Evolutionary conservation across 2,329 filamentous ascomycete species (phyloP).

Genomic region (Xylaria arbuscula): DNA sequence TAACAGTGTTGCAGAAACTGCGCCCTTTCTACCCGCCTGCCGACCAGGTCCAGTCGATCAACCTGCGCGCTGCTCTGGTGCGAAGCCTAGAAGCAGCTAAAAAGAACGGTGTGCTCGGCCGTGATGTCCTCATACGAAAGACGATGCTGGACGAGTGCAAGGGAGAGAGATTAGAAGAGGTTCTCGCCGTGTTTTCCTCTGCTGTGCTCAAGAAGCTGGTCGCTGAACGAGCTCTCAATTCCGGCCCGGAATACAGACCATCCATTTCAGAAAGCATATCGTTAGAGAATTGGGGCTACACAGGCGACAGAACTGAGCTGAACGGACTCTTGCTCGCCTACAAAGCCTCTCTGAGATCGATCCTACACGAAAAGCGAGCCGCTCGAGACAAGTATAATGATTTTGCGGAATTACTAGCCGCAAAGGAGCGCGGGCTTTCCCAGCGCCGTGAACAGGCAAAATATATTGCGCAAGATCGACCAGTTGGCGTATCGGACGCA

Average conservation of each 20-base stretch:
- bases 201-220: slow-evolving; percentile 79
- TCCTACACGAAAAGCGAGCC: slow-evolving; percentile 69
- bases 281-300: slow-evolving; percentile 68
- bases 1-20: slow-evolving; percentile 73
- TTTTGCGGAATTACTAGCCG: slow-evolving; percentile 72
- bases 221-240: slow-evolving; percentile 55
- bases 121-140: slow-evolving; percentile 85
- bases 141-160: slow-evolving; percentile 98
- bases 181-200: slow-evolving; percentile 85
- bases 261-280: slow-evolving; percentile 67
- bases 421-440: slow-evolving; percentile 69
- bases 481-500: slow-evolving; percentile 55
- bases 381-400: slow-evolving; percentile 68
- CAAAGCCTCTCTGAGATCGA: slow-evolving; percentile 70
- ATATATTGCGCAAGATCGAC: slow-evolving; percentile 40
- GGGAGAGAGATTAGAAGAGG: slow-evolving; percentile 88
- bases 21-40: slow-evolving; percentile 90
- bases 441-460: slow-evolving; percentile 63
- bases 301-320: slow-evolving; percentile 65
- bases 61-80: slow-evolving; percentile 85
- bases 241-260: slow-evolving; percentile 53
- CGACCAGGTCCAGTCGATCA: slow-evolving; percentile 90
- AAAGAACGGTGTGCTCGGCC: slow-evolving; percentile 83
- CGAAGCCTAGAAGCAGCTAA: slow-evolving; percentile 86
- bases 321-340: slow-evolving; percentile 78